Evolutionary conservation across 305 asterid species (phyloP), one percentile per base, ranked within the genome.

Genomic region (Stenogyne calaminthoides): DNA sequence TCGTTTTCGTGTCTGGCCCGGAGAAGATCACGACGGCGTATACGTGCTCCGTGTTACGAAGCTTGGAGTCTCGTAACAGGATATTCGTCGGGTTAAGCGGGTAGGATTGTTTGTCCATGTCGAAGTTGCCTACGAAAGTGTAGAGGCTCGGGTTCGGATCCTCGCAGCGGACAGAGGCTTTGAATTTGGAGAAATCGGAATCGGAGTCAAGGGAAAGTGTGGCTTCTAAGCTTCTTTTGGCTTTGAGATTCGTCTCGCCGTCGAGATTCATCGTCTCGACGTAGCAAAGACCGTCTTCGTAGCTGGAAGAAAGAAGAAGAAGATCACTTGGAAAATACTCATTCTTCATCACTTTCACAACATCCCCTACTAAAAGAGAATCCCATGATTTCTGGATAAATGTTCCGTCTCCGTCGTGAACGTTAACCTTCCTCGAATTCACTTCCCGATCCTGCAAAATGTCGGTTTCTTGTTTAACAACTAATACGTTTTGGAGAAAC

Each of bases 221-320:
- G 55, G 77, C 54, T 49, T 89, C 95, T 66, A 87, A 83, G 70
- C 90, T 80, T 69, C 86, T 73, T 58, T 92, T 92, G 19, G 80
- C 70, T 78, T 92, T 92, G 40, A 92, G 79, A 79, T 90, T 92
- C 1, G 96, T 87, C 76, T 92, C 97, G 3, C 97, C 97, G 16
- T 92, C 97, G 14, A 90, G 93, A 70, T 90, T 92, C 89, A 86
- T 88, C 7, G 97, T 90, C 85, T 90, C 97, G 9, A 88, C 96
- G 47, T 92, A 92, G 59, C 97, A 92, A 44, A 91, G 84, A 5
- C 91, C 96, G 22, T 92, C 98, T 19, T 78, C 92, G 20, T 84
- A 92, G 86, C 98, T 91, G 0, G 98, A 89, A 40, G 92, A 84
- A 15, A 92, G 74, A 37, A 92, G 71, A 0, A 92, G 87, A 52